Base-by-base conservation (phyloP, 75 land plant genomes). In the Cryptomeria japonica region DNA sequence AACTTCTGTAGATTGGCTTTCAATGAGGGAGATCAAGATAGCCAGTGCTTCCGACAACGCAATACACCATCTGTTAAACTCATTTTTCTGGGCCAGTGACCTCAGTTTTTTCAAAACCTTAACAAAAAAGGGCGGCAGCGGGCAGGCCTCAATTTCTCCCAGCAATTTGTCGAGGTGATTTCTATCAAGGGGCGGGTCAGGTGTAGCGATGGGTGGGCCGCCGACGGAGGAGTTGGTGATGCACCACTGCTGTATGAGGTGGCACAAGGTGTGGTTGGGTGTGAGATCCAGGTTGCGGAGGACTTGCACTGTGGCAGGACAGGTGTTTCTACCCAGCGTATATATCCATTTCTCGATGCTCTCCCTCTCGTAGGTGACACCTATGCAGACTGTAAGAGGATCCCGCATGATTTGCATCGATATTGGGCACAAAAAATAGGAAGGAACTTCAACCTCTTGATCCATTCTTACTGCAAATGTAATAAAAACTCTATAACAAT, bases 201-300 rank as follows among this genome's bases (percentile, higher is more conserved):
- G 97, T 2, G 94, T 93, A 18, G 96, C 94, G 86, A 96, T 88
- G 12, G 92, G 88, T 15, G 90, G 91, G 83, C 90, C 80, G 84
- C 91, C 92, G 25, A 2, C 15, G 31, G 88, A 39, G 8, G 87
- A 22, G 64, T 87, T 92, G 16, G 53, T 87, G 56, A 88, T 49
- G 85, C 90, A 91, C 97, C 95, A 95, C 12, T 89, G 85, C 18
- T 93, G 93, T 79, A 96, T 94, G 41, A 96, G 80, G 3, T 95
- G 91, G n/a, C 91, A 91, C 36, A 96, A 92, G 0, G 93, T 96
- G 92, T 92, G 94, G 85, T 96, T 96, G 5, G 97, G 97, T 3
- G 93, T 95, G 13, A 96, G 44, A 4, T 86, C 92, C 61, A 84
- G 78, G 25, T 38, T 37, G 39, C 87, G 75, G 3, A 95, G 39